Conservation (phyloP, 1,284 basidiomycete genomes). For the Boletellus deceptivus region DNA sequence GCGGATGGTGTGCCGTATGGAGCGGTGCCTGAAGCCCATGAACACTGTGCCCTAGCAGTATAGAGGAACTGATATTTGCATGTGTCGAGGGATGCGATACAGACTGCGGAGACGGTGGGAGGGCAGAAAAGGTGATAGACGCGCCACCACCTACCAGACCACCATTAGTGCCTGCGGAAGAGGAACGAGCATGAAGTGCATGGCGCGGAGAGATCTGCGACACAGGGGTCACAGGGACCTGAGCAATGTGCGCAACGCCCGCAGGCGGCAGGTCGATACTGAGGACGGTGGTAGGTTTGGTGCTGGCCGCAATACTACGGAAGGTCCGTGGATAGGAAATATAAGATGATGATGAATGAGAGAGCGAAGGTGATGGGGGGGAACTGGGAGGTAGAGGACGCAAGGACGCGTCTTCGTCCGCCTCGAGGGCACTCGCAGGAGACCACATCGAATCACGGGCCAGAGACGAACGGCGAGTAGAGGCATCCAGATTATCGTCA, state of each 20-base stretch:
- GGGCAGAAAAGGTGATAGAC: slow-evolving; percentile 69
- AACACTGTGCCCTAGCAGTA: slow-evolving; percentile 20
- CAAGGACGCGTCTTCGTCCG: slow-evolving; percentile 88
- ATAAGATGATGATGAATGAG: slow-evolving; percentile 75
- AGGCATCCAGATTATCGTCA: slow-evolving; percentile 41
- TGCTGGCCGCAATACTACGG: slow-evolving; percentile 81
- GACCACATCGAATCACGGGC: slow-evolving; percentile 73
- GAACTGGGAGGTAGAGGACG: slow-evolving; percentile 83
- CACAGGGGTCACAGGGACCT: slow-evolving; percentile 65
- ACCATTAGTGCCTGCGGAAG: slow-evolving; percentile 49
- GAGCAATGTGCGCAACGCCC: slow-evolving; percentile 88
- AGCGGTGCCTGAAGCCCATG: slow-evolving; percentile 72
- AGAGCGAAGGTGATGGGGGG: slow-evolving; percentile 81
- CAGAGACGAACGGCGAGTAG: slow-evolving; percentile 51
- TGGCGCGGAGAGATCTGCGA: slow-evolving; percentile 46
- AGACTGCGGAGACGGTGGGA: slow-evolving; percentile 50
- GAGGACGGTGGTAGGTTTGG: slow-evolving; percentile 92
- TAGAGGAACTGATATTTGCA: slow-evolving; percentile 29
- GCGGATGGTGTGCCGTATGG: slow-evolving; percentile 88
- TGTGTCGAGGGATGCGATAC: slow-evolving; percentile 47
- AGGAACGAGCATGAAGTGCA: slow-evolving; percentile 55
- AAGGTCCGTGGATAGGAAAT: slow-evolving; percentile 78
- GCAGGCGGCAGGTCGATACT: slow-evolving; percentile 79
- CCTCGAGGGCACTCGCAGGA: slow-evolving; percentile 67
- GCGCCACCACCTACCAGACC: slow-evolving; percentile 44